Percentiles rank a stretch among this genome's conserved stretches.
Conservation (phyloP, 352 stramenopile genomes). For the Ochromonadaceae sp. region DNA sequence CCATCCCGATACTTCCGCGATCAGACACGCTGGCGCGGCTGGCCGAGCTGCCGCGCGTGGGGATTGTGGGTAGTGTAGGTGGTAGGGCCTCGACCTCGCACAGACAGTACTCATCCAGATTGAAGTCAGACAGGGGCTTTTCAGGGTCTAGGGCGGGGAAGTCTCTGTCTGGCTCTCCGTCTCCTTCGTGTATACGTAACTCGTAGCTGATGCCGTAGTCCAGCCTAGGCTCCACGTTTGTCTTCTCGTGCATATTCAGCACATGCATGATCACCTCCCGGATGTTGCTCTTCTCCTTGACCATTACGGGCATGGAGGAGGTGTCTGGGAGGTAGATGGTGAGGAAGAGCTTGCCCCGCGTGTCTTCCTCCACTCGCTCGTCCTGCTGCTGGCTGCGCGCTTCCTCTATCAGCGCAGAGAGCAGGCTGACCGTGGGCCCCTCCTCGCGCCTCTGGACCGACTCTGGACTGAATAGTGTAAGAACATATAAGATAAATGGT, state of each 20-base stretch:
- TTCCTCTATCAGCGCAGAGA: too few species aligned
- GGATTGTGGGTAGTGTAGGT: too few species aligned
- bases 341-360: not conserved
- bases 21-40: too few species aligned
- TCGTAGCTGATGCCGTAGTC: conserved; percentile 1
- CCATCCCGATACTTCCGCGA: too few species aligned
- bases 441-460: too few species aligned
- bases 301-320: not conserved
- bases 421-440: too few species aligned
- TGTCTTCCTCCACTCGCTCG: too few species aligned
- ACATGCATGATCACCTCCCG: not conserved
- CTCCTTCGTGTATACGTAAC: conserved; percentile 4
- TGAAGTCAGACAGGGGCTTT: not conserved
- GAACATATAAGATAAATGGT: too few species aligned
- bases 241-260: too few species aligned
- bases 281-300: not conserved
- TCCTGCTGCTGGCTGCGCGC: too few species aligned
- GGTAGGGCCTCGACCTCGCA: conserved; percentile 8
- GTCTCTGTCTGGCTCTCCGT: conserved; percentile 15
- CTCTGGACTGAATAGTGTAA: too few species aligned
- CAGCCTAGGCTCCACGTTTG: not conserved
- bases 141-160: not conserved
- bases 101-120: conserved; percentile 3
- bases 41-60: too few species aligned
- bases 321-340: conserved; percentile 8